Base-by-base conservation (phyloP, 208 protist species). In the Crithidia expoeki region DNA sequence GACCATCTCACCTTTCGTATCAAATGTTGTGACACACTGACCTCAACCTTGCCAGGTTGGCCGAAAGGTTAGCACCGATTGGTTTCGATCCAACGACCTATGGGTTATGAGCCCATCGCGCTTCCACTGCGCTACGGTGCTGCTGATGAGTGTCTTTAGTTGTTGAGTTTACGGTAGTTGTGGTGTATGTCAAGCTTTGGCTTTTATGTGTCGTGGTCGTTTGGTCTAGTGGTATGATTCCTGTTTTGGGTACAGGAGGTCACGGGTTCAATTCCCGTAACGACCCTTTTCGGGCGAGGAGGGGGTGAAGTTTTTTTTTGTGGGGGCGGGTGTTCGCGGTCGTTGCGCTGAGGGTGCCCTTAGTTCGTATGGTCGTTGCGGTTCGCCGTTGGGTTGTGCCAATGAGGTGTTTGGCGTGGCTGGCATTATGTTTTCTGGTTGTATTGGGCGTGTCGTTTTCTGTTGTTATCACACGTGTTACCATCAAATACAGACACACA, bases 71-170 rank as follows among this genome's bases (percentile, higher is more conserved):
- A 95, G 90, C 90, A 95, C 83, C 91, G 91, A 85, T 92, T 94
- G 92, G 92, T 93, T 94, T 96, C 88, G 92, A 96, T 94, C 92
- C 92, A 94, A 92, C 89, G 92, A 88, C 92, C 92, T 96, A 94
- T 94, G 88, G 89, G 89, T 96, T 96, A 96, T 94, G 89, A 96
- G 92, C 89, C 92, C 88, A 94, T 94, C 92, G 89, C 92, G 89
- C 92, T 96, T 85, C 92, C 89, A 93, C 92, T 96, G 92, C 89
- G 92, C 92, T 90, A 96, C 92, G 89, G 83, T 95, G 90, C 90
- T 95, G 74, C 79, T 58, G n/a, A 32, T 21, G n/a, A n/a, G n/a
- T n/a, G n/a, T n/a, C n/a, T n/a, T n/a, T n/a, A n/a, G n/a, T n/a
- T n/a, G n/a, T n/a, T n/a, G n/a, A n/a, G n/a, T n/a, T n/a, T n/a